phyloP scores from a whole-genome alignment of 2,329 filamentous ascomycete genomes.

The Chaetomium strumarium region DNA sequence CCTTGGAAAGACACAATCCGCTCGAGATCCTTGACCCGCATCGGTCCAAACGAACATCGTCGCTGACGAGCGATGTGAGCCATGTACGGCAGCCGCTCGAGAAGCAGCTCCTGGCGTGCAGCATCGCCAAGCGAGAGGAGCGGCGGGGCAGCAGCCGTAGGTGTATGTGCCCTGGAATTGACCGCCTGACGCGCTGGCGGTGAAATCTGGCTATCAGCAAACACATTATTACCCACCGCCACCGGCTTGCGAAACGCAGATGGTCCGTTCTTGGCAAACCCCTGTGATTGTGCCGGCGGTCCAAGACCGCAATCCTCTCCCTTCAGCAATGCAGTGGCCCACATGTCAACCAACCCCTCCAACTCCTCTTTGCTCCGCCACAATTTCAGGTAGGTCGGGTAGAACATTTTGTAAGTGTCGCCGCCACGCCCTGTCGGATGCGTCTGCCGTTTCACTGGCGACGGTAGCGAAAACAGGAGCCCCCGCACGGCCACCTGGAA shows the following conservation, averaged over 20 bases:
- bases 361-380: conserved; percentile 82
- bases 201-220: neutral
- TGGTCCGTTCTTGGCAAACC: conserved; percentile 4
- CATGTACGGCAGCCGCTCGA: conserved; percentile 86
- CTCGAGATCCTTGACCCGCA: conserved; percentile 54
- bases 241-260: conserved; percentile 9
- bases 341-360: conserved; percentile 64
- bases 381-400: conserved; percentile 74
- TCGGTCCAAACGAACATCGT: conserved; percentile 31
- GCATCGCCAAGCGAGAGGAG: conserved; percentile 58
- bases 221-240: conserved; percentile 3
- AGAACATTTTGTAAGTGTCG: conserved; percentile 85
- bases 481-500: conserved; percentile 89
- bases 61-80: conserved; percentile 52
- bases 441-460: conserved; percentile 70
- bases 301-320: conserved; percentile 39
- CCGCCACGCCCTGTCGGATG: conserved; percentile 35
- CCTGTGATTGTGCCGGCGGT: conserved; percentile 23
- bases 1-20: conserved; percentile 63
- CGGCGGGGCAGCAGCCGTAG: conserved; percentile 27
- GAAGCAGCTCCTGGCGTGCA: conserved; percentile 65
- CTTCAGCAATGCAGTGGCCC: conserved; percentile 56
- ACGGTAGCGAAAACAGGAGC: conserved; percentile 75
- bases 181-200: conserved; percentile 15
- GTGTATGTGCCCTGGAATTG: neutral